Percentiles rank a stretch among this genome's conserved stretches.
These are phyloP conservation scores for Cladophialophora yegresii DNA, from an alignment of 2,329 filamentous ascomycete species.

Conservation along the genomic window DNA sequence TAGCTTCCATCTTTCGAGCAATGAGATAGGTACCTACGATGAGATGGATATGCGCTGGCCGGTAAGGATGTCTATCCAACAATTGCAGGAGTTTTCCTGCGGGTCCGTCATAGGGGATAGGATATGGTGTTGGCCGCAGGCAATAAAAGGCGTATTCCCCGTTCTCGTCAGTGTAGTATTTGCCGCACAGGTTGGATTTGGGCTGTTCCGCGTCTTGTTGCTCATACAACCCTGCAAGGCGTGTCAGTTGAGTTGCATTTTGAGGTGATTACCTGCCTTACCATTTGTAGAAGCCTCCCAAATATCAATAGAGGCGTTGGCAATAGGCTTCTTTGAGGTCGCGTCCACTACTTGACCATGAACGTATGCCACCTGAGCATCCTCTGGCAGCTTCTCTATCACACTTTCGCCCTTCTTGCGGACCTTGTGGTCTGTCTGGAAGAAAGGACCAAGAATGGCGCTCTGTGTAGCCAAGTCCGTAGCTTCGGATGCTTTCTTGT, in stretches of 20 bases:
- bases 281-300: constrained; percentile 79
- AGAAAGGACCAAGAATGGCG: constrained; percentile 83
- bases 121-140: constrained; percentile 61
- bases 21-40: constrained; percentile 48
- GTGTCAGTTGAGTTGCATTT: neutral
- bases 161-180: constrained; percentile 66
- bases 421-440: constrained; percentile 70
- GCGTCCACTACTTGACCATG: constrained; percentile 63
- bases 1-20: neutral
- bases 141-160: constrained; percentile 66
- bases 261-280: constrained; percentile 35
- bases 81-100: constrained; percentile 60
- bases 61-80: constrained; percentile 62
- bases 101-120: constrained; percentile 59
- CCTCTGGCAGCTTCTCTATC: constrained; percentile 51
- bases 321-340: constrained; percentile 64
- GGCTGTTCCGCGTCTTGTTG: constrained; percentile 71
- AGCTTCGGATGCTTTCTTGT: constrained; percentile 59
- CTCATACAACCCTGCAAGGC: constrained; percentile 58
- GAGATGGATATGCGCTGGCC: constrained; percentile 66
- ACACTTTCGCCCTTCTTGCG: constrained; percentile 71
- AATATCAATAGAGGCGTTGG: constrained; percentile 68
- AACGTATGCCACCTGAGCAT: constrained; percentile 63
- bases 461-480: constrained; percentile 66
- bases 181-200: constrained; percentile 73